Conservation (phyloP, 306 rosid genomes). For the Vachellia pachyceras region DNA sequence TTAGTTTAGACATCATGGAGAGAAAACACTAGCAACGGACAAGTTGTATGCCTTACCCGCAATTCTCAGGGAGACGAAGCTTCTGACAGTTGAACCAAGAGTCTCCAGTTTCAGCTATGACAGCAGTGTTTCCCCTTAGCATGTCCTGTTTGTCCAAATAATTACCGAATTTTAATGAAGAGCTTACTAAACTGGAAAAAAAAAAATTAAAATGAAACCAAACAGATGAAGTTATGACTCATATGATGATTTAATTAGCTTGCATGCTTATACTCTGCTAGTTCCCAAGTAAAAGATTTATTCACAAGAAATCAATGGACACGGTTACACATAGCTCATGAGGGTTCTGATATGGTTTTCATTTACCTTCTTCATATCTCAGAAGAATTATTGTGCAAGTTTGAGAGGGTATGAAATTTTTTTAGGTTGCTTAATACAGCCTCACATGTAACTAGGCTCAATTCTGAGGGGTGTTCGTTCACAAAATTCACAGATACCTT, state of each 20-base stretch:
- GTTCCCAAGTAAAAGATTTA: background rate
- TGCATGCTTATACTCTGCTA: background rate
- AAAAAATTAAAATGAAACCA: background rate
- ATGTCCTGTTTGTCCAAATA: background rate
- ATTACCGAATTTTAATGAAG: background rate
- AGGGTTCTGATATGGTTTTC: background rate
- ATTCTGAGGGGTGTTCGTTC: background rate
- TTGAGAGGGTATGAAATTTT: background rate
- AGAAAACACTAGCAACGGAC: background rate
- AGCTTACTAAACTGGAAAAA: background rate
- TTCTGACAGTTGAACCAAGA: conserved; percentile 11
- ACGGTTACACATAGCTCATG: background rate
- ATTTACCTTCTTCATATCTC: background rate
- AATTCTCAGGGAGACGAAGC: conserved; percentile 2
- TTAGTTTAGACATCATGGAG: background rate
- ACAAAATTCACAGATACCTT: background rate
- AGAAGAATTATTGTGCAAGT: background rate
- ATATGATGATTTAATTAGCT: background rate
- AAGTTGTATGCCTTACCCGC: background rate
- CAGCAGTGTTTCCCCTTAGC: background rate
- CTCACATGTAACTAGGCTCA: background rate
- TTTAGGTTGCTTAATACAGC: background rate
- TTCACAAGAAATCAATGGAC: background rate
- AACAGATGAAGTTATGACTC: background rate
- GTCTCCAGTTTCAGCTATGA: conserved; percentile 18